These are phyloP conservation scores for Amyloporia xantha DNA, from an alignment of 768 basidiomycete species.

Conservation along the genomic window DNA sequence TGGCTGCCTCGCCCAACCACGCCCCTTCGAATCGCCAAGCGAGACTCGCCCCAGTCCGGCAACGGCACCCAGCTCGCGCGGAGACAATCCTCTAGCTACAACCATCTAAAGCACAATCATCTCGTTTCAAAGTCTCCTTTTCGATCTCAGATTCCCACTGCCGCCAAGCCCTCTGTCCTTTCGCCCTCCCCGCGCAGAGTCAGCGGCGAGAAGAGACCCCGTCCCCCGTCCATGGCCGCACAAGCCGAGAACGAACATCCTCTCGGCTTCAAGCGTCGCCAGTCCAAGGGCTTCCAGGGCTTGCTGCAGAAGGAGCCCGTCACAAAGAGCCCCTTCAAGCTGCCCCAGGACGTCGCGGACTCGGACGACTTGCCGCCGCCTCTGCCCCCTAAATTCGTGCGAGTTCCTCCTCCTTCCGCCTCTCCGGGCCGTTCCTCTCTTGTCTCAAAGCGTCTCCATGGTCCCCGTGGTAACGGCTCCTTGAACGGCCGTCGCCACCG, in stretches of 20 bases:
- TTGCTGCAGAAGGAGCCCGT: slow-evolving; percentile 74
- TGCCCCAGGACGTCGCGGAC: slow-evolving; percentile 18
- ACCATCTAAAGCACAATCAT: slow-evolving; percentile 68
- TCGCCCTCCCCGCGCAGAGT: slow-evolving; percentile 40
- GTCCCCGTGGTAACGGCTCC: slow-evolving; percentile 45
- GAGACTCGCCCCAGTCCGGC: slow-evolving; percentile 41
- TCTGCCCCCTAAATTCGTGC: slow-evolving; percentile 17
- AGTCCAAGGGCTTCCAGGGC: slow-evolving; percentile 68
- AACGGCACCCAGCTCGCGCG: slow-evolving; percentile 52
- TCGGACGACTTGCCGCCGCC: slow-evolving; percentile 17
- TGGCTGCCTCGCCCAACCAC: slow-evolving; percentile 37
- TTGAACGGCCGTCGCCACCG: slow-evolving; percentile 34
- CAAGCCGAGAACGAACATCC: slow-evolving; percentile 70
- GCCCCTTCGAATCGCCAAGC: slow-evolving; percentile 71
- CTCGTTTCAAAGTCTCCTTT: slow-evolving; percentile 86
- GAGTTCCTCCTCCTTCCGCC: slow-evolving; percentile 14
- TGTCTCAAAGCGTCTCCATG: slow-evolving; percentile 54
- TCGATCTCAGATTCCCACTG: slow-evolving; percentile 56
- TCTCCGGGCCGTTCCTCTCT: slow-evolving; percentile 23
- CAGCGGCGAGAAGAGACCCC: slow-evolving; percentile 74
- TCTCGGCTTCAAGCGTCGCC: slow-evolving; percentile 63
- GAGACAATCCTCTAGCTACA: slow-evolving; percentile 72
- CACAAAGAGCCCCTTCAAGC: slow-evolving; percentile 69
- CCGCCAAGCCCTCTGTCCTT: slow-evolving; percentile 31
- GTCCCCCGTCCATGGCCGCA: slow-evolving; percentile 64